Percentiles rank a stretch among this genome's conserved stretches.
These are phyloP conservation scores for Heterobasidion irregulare DNA, from an alignment of 1,284 basidiomycete species.

Conservation along the genomic window DNA sequence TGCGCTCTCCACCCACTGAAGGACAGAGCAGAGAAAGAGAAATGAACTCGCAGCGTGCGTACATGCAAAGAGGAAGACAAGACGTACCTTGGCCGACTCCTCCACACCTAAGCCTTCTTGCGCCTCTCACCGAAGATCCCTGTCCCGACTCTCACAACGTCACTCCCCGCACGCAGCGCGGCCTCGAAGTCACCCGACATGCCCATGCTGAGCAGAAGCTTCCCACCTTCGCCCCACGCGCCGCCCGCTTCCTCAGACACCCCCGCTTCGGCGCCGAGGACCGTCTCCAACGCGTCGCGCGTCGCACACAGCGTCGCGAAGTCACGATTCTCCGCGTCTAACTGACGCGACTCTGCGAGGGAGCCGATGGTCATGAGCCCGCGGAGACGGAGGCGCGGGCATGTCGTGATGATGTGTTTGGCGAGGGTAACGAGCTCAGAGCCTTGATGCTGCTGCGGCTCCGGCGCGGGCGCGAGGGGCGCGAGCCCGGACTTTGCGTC, in stretches of 20 bases:
- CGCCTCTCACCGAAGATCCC: conserved; percentile 80
- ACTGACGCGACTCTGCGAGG: conserved; percentile 56
- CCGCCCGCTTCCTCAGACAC: conserved; percentile 16
- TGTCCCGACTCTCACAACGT: conserved; percentile 88
- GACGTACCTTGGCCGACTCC: too few relatives aligned
- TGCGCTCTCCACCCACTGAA: too few relatives aligned
- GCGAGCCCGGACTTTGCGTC: conserved; percentile 82
- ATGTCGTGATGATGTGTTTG: conserved; percentile 60
- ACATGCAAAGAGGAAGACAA: too few relatives aligned
- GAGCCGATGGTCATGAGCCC: conserved; percentile 98
- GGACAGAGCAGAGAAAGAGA: too few relatives aligned
- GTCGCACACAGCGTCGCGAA: conserved; percentile 69
- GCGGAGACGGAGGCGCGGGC: conserved; percentile 68
- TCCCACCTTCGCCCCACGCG: conserved; percentile 39
- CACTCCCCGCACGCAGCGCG: conserved; percentile 78
- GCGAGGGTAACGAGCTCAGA: conserved; percentile 64
- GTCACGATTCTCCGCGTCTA: conserved; percentile 69
- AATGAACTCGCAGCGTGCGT: too few relatives aligned
- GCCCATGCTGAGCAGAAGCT: conserved; percentile 88
- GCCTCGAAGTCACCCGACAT: conserved; percentile 96
- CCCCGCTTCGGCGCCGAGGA: conserved; percentile 27
- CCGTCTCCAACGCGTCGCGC: conserved; percentile 44
- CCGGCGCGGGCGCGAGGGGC: conserved; percentile 36
- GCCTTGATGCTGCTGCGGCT: neutral
- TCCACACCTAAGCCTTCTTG: conserved; percentile 30